Evolutionary conservation across 2,329 filamentous ascomycete species (phyloP).

Genomic region (Curvularia sp.): DNA sequence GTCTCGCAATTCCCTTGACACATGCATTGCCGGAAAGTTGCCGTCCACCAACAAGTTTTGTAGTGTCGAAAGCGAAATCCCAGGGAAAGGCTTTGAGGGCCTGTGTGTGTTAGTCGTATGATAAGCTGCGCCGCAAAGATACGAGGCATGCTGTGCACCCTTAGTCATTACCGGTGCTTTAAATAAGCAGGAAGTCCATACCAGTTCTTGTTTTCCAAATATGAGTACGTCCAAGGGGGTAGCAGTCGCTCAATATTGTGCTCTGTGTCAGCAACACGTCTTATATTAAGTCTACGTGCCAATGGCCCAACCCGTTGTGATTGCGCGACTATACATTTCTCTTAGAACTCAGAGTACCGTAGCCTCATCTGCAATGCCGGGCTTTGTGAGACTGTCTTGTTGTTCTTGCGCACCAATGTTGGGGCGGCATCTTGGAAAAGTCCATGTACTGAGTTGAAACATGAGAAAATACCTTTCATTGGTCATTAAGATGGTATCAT

Average conservation of each 20-base stretch:
- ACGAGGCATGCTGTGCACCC: constrained; percentile 1
- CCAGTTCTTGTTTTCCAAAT: neutral
- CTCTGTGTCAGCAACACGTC: neutral
- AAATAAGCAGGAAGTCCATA: neutral
- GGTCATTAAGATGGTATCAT: neutral
- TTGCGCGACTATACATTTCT: neutral
- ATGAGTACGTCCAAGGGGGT: neutral
- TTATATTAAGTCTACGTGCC: neutral
- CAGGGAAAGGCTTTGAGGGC: neutral
- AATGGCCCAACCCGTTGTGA: neutral
- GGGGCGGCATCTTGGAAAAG: neutral
- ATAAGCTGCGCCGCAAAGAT: constrained; percentile 6
- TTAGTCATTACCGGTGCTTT: neutral
- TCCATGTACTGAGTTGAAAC: neutral
- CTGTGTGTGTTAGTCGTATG: neutral
- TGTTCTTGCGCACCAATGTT: neutral
- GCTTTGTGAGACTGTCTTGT: neutral
- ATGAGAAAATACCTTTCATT: neutral
- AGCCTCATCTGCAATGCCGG: neutral
- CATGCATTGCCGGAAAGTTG: neutral
- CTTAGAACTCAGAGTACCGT: no score
- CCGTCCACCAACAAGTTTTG: neutral
- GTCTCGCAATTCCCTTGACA: neutral
- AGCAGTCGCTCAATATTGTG: neutral
- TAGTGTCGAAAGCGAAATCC: neutral